These are phyloP conservation scores for Suillus hirtellus DNA, from an alignment of 768 basidiomycete genomes.

Conservation along the genomic window DNA sequence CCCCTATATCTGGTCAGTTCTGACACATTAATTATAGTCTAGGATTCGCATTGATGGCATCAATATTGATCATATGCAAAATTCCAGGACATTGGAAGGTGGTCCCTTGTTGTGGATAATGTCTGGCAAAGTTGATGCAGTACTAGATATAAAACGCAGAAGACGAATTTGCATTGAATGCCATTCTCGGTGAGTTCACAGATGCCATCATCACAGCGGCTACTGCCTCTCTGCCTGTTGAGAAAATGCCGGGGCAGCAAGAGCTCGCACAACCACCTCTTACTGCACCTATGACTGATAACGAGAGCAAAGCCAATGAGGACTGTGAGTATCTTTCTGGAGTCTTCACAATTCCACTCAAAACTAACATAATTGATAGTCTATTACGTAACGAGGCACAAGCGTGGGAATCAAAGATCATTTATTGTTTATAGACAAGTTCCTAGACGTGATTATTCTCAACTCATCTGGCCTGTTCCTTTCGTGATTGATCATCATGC, in stretches of 20 bases:
- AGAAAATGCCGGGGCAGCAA: conserved; percentile 82
- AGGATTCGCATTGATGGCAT: no score
- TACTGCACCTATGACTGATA: conserved; percentile 59
- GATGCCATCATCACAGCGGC: conserved; percentile 76
- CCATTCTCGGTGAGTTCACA: conserved; percentile 85
- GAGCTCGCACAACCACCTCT: conserved; percentile 86
- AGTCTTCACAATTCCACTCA: conserved; percentile 12
- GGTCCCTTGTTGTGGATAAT: conserved; percentile 95
- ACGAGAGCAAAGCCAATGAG: conserved; percentile 39
- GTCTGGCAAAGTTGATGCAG: conserved; percentile 94
- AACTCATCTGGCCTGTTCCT: no score
- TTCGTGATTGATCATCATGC: no score
- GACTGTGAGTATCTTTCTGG: conserved; percentile 63
- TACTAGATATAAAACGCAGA: conserved; percentile 93
- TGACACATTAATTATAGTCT: no score
- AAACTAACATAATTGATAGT: conserved; percentile 11
- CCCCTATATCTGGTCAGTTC: no score
- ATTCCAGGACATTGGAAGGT: conserved; percentile 76
- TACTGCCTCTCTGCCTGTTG: conserved; percentile 47
- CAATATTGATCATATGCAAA: no score
- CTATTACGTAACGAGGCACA: no score
- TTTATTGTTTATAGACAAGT: no score
- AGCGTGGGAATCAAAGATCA: no score
- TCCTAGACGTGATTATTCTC: no score
- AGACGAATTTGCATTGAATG: conserved; percentile 68